A percentile compares a stretch with the other conserved stretches of the same genome.
Evolutionary conservation across 2,329 filamentous ascomycete species (phyloP).

Genomic region (Sporothrix globosa): DNA sequence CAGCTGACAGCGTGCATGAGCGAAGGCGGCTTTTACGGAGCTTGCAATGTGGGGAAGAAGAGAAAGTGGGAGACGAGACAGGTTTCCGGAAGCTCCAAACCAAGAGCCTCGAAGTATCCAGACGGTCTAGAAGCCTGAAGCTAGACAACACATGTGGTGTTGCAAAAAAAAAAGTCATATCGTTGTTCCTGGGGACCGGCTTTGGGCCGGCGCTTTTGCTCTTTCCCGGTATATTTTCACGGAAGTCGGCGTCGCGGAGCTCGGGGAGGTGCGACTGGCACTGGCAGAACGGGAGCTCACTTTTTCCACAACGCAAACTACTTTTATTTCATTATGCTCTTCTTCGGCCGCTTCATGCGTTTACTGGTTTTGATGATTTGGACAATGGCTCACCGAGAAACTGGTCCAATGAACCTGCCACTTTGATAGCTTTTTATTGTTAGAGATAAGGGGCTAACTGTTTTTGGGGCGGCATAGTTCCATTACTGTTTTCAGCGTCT

Average conservation of each 20-base stretch:
- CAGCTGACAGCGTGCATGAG: not conserved
- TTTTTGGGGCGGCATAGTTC: not conserved
- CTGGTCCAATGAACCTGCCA: no score
- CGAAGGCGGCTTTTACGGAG: constrained; percentile 11
- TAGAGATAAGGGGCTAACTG: not conserved
- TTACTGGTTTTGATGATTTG: not conserved
- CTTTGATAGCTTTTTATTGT: not conserved
- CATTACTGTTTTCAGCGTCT: not conserved
- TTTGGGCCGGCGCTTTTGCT: not conserved
- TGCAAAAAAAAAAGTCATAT: not conserved
- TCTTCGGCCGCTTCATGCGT: not conserved
- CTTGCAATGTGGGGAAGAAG: constrained; percentile 17
- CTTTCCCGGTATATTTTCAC: not conserved
- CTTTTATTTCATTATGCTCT: not conserved
- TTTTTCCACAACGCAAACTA: not conserved
- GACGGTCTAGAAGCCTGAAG: not conserved
- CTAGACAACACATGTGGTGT: not conserved
- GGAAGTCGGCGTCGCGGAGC: constrained; percentile 25
- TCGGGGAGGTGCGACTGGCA: constrained; percentile 18
- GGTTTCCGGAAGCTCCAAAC: no score
- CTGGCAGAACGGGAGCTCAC: not conserved
- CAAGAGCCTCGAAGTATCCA: no score
- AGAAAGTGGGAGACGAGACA: not conserved
- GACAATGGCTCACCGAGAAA: not conserved
- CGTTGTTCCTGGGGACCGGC: not conserved